Conservation (phyloP, 768 basidiomycete genomes). For the Crepidotus variabilis region DNA sequence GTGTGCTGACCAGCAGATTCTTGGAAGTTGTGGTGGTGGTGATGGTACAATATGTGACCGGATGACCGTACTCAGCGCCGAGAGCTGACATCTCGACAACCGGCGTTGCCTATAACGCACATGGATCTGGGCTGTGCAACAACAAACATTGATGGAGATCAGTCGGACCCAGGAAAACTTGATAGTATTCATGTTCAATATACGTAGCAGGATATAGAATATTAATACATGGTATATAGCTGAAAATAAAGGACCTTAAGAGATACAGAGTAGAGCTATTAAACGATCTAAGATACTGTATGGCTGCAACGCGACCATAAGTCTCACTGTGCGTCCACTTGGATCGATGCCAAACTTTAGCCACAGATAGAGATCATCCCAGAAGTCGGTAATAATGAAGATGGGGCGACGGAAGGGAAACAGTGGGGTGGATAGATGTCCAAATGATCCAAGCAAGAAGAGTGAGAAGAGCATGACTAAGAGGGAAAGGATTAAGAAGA, state of each 20-base stretch:
- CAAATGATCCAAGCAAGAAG: neutral
- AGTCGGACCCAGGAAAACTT: neutral
- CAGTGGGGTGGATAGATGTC: neutral
- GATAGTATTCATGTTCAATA: neutral
- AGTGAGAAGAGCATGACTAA: neutral
- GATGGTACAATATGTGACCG: neutral
- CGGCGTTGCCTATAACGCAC: neutral
- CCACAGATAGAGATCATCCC: neutral
- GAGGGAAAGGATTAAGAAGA: neutral
- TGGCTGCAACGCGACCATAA: neutral
- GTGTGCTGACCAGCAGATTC: constrained; percentile 16
- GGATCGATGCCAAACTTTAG: neutral
- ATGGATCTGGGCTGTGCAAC: neutral
- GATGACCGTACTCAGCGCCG: neutral
- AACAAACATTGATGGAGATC: neutral
- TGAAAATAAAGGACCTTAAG: neutral
- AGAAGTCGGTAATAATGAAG: neutral
- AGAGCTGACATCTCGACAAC: neutral
- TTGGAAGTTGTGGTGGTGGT: constrained; percentile 2
- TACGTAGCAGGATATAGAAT: neutral
- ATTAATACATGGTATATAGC: neutral
- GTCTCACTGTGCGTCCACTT: neutral
- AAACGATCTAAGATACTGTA: neutral
- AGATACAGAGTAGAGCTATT: neutral
- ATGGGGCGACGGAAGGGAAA: neutral